phyloP scores from a whole-genome alignment of 2,329 filamentous ascomycete genomes.

The Pseudonectria foliicola region DNA sequence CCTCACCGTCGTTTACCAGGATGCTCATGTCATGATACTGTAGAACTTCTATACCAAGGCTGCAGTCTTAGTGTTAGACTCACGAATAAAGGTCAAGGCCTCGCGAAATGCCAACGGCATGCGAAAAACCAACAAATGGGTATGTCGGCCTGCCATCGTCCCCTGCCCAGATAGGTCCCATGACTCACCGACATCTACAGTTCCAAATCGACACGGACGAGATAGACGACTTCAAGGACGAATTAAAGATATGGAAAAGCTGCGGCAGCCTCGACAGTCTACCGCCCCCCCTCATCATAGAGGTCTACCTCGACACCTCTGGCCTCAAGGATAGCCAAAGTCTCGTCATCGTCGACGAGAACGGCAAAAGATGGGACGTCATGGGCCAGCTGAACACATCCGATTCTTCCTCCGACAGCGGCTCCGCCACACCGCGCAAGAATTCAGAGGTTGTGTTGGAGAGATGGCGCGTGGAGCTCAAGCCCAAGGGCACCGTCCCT shows the following conservation, averaged over 20 bases:
- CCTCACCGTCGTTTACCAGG: not conserved
- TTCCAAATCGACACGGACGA: constrained; percentile 95
- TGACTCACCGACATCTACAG: constrained; percentile 38
- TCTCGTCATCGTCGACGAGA: constrained; percentile 78
- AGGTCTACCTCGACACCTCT: constrained; percentile 79
- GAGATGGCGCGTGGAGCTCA: constrained; percentile 82
- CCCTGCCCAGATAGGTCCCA: not conserved
- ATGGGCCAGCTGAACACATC: constrained; percentile 69
- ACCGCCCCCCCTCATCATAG: constrained; percentile 80
- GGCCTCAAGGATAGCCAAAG: constrained; percentile 77
- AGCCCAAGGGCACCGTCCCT: constrained; percentile 40
- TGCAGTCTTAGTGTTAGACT: constrained; percentile 74
- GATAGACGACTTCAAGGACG: constrained; percentile 77
- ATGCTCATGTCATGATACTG: constrained; percentile 7
- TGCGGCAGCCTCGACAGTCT: constrained; percentile 70
- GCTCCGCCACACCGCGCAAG: constrained; percentile 34
- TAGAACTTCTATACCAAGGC: constrained; percentile 92
- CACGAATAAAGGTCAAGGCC: constrained; percentile 63
- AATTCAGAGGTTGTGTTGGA: constrained; percentile 77
- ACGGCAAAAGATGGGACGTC: constrained; percentile 90
- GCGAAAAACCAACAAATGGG: constrained; percentile 77
- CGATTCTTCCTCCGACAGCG: constrained; percentile 43
- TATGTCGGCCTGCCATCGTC: constrained; percentile 36
- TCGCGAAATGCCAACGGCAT: constrained; percentile 32
- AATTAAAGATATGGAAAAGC: constrained; percentile 73